A percentile compares a stretch with the other conserved stretches of the same genome.
Evolutionary conservation across 208 protist genomes (phyloP).

Genomic region (Novymonas esmeraldas): DNA sequence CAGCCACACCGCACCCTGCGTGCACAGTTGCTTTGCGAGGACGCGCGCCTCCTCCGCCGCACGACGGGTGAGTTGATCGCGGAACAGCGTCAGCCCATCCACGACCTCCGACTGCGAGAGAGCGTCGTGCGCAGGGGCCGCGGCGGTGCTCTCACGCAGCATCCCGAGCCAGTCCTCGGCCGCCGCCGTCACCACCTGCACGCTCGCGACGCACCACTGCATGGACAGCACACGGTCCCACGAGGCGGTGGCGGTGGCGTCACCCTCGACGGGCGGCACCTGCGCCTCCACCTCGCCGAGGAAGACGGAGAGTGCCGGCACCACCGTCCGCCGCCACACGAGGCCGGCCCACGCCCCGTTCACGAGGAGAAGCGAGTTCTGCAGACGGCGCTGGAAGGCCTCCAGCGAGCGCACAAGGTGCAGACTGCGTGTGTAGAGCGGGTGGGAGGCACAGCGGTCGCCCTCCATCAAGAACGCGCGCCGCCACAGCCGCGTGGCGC

Average conservation of each 20-base stretch:
- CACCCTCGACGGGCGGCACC: background rate
- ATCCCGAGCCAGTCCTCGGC: constrained; percentile 45
- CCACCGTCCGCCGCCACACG: constrained; percentile 25
- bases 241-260: background rate
- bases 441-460: background rate
- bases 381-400: constrained; percentile 52
- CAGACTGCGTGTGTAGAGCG: constrained; percentile 29
- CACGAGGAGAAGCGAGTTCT: constrained; percentile 33
- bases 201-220: constrained; percentile 28
- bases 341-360: constrained; percentile 6
- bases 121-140: background rate
- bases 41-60: constrained; percentile 19
- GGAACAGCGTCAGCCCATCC: constrained; percentile 22
- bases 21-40: constrained; percentile 14
- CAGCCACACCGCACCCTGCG: constrained; percentile 11
- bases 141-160: constrained; percentile 23
- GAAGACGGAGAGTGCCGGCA: constrained; percentile 22
- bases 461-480: constrained; percentile 38
- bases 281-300: constrained; percentile 21
- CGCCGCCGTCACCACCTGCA: constrained; percentile 24
- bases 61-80: constrained; percentile 18
- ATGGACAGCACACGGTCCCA: constrained; percentile 24
- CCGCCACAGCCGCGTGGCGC: constrained; percentile 52
- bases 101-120: constrained; percentile 14
- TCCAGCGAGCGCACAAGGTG: constrained; percentile 63